Percentiles rank a stretch among this genome's conserved stretches.
Conservation (phyloP, 495 filamentous ascomycete genomes). For the Thermochaetoides thermophila region DNA sequence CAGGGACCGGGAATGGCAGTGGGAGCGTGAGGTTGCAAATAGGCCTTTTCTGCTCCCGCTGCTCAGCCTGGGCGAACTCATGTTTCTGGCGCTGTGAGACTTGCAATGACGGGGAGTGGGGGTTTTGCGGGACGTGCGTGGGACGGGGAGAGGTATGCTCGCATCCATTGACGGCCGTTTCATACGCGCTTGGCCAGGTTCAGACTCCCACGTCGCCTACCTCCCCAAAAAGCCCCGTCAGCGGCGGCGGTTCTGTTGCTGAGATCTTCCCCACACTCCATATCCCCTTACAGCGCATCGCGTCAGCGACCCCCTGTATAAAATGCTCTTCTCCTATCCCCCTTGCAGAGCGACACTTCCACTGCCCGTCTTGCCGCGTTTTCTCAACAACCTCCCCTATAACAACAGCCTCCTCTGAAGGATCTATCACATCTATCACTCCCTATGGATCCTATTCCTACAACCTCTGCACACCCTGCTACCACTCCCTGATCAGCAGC, state of each 20-base stretch:
- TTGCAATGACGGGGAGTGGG: conserved; percentile 88
- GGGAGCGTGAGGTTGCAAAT: conserved; percentile 44
- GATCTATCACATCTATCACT: too few species aligned
- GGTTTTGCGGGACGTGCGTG: conserved; percentile 72
- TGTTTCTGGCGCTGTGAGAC: conserved; percentile 71
- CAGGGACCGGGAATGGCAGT: conserved; percentile 14
- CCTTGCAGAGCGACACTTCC: conserved; percentile 50
- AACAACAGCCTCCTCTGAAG: too few species aligned
- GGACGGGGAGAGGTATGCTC: conserved; percentile 62
- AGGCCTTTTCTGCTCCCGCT: conserved; percentile 72
- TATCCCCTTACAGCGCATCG: too few species aligned
- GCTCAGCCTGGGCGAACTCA: conserved; percentile 52
- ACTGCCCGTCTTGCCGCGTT: conserved; percentile 43
- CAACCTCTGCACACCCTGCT: conserved; percentile 70
- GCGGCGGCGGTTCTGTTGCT: conserved; percentile 8
- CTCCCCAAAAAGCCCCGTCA: conserved; percentile 4
- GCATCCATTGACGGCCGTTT: too few species aligned
- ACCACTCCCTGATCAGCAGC: conserved; percentile 43
- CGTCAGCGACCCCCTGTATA: conserved; percentile 62
- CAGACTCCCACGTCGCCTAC: conserved; percentile 9
- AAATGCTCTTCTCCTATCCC: conserved; percentile 58
- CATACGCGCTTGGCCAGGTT: too few species aligned
- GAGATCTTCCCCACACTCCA: too few species aligned
- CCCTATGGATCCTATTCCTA: too few species aligned
- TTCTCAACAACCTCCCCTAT: conserved; percentile 3